Evolutionary conservation across 805 yeast species (phyloP), one percentile per base, ranked within the genome.

Genomic region (Ogataea degrootiae): DNA sequence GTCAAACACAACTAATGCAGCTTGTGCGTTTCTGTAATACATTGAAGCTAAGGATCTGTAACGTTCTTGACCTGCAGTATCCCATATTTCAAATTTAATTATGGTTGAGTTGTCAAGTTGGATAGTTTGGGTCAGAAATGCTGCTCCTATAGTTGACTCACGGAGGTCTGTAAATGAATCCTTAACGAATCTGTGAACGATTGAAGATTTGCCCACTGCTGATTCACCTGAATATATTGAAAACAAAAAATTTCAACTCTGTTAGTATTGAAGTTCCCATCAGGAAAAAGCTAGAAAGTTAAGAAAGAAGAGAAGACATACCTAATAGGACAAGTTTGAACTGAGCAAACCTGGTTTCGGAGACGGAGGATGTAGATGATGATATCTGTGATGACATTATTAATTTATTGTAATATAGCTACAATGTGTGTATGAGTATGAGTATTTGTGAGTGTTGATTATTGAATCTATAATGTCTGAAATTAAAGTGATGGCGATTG

Each of bases 111-210:
- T 78, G 45, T 77, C 78, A n/a, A 80, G 60, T 17, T 77, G 75
- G 41, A 85, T 77, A 3, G 82, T 72, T 60, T 83, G 90, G 1
- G 92, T 84, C 44, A 84, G 70, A 63, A 85, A 86, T 2, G 94
- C 95, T 1, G 95, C 95, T 1, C 95, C 94, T 46, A 86, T 86
- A 1, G 95, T 86, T 22, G 91, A 85, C 65, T 85, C 90, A 53
- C 86, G 75, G 63, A 79, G 70, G 54, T 82, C 87, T 50, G 83
- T 85, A 66, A 86, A 86, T 19, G 84, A 77, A 55, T 85, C 83
- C 59, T 85, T 83, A 29, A 83, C 87, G 53, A 84, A 84, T 48
- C 92, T 69, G 52, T 80, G 82, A 7, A 82, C 86, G 7, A 83
- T 74, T 0, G 87, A 80, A 0, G 83, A 76, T 46, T 82, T 82